Base-by-base conservation (phyloP, 169 alveolate genomes). In the Plasmodium reichenowi region DNA sequence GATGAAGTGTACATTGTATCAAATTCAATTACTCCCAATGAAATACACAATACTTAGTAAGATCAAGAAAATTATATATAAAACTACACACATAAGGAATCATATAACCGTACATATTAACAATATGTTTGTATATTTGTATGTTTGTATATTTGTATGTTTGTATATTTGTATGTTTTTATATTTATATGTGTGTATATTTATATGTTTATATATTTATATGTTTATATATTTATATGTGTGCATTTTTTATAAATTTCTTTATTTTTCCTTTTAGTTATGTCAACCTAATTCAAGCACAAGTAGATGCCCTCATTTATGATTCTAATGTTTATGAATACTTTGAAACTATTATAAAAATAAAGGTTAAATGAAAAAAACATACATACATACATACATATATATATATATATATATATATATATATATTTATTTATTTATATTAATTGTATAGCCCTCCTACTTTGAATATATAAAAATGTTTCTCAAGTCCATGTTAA, bases 1-100 rank as follows among this genome's bases (percentile, higher is more conserved):
- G 89, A 68, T 24, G 89, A 76, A n/a, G 71, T 76, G n/a, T 76
- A 76, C 38, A 58, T 76, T n/a, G 89, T 76, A 45, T 74, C 89
- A 20, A 76, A 76, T 68, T 76, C 89, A 32, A 58, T 76, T 7
- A 76, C 89, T 0, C 64, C 89, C 50, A 76, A 76, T 24, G 89
- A 76, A 13, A 64, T 52, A 5, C 68, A 76, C 26, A 76, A 64
- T 43, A 64, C 76, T 12, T 76, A 63, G 89, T 76, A 76, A 54
- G 73, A 32, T 32, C 8, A 32, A 32, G 45, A 32, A 32, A 32
- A 12, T 13, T 20, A 32, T 32, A 32, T 32, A 32, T 32, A 32
- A 9, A 32, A 32, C 45, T 32, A 32, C 8, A 32, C 45, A 32
- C 5, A 32, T 5, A 32, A 32, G 45, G 45, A 32, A 32, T 1